Percentiles rank a stretch among this genome's conserved stretches.
These are phyloP conservation scores for Ascodesmis nigricans DNA, from an alignment of 495 filamentous ascomycete species.

Conservation along the genomic window DNA sequence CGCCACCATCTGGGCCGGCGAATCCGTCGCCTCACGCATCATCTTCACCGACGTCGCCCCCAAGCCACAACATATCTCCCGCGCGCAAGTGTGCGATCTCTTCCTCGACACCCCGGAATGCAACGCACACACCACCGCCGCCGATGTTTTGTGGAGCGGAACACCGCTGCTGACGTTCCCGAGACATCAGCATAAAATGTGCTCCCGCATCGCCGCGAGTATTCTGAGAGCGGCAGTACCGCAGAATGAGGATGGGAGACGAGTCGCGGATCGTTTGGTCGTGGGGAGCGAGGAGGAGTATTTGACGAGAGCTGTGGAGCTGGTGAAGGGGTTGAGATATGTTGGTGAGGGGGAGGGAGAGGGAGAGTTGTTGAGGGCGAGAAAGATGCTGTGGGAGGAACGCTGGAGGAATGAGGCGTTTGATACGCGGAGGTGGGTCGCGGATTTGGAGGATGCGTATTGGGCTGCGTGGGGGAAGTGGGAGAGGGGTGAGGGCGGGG, in stretches of 20 bases:
- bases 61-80: slow-evolving; percentile 82
- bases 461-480: slow-evolving; percentile 69
- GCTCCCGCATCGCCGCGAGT: slow-evolving; percentile 87
- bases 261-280: slow-evolving; percentile 53
- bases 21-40: slow-evolving; percentile 72
- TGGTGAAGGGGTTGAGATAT: slow-evolving; percentile 51
- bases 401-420: slow-evolving; percentile 73
- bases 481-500: slow-evolving; percentile 69
- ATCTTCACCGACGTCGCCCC: slow-evolving; percentile 93
- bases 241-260: slow-evolving; percentile 37
- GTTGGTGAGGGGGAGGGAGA: slow-evolving; percentile 16
- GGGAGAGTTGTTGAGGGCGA: slow-evolving; percentile 15
- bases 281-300: slow-evolving; percentile 33
- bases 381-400: slow-evolving; percentile 54
- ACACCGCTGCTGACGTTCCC: slow-evolving; percentile 87
- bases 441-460: slow-evolving; percentile 75
- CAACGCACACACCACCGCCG: slow-evolving; percentile 94
- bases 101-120: slow-evolving; percentile 97
- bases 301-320: slow-evolving; percentile 51
- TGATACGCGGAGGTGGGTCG: slow-evolving; percentile 81
- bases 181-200: slow-evolving; percentile 97
- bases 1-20: slow-evolving; percentile 62
- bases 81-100: slow-evolving; percentile 76
- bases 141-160: slow-evolving; percentile 86
- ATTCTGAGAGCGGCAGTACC: slow-evolving; percentile 81